These are phyloP conservation scores for Ballota nigra DNA, from an alignment of 257 asterid genomes.

Conservation along the genomic window DNA sequence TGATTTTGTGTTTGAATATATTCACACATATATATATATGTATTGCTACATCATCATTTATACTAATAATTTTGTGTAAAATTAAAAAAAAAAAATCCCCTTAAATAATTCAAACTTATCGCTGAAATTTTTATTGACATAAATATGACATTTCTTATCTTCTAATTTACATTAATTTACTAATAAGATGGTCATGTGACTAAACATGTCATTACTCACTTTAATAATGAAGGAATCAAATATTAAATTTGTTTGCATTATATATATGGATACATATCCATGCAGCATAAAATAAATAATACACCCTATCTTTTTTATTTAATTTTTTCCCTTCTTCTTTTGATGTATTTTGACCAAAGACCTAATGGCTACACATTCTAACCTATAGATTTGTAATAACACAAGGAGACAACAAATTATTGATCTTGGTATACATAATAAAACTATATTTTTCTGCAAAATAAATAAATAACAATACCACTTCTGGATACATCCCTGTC, in stretches of 20 bases:
- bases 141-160: background rate
- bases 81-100: background rate
- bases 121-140: background rate
- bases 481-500: conserved; percentile 16
- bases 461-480: background rate
- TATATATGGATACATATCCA: background rate
- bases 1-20: no score
- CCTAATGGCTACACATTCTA: conserved; percentile 12
- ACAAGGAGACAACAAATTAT: conserved; percentile 24
- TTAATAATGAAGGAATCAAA: background rate
- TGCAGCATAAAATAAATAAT: background rate
- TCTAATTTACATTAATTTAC: background rate
- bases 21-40: no score
- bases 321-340: background rate
- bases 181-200: background rate
- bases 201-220: background rate
- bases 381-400: conserved; percentile 20
- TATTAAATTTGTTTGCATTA: background rate
- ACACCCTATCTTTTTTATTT: background rate
- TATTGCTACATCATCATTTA: no score
- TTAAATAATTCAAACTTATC: background rate
- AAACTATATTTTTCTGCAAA: background rate
- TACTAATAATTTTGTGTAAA: no score
- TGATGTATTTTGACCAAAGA: conserved; percentile 11
- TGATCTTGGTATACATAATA: background rate